Evolutionary conservation across 441 rosid species (phyloP).

Genomic region (Geranium incanum): DNA sequence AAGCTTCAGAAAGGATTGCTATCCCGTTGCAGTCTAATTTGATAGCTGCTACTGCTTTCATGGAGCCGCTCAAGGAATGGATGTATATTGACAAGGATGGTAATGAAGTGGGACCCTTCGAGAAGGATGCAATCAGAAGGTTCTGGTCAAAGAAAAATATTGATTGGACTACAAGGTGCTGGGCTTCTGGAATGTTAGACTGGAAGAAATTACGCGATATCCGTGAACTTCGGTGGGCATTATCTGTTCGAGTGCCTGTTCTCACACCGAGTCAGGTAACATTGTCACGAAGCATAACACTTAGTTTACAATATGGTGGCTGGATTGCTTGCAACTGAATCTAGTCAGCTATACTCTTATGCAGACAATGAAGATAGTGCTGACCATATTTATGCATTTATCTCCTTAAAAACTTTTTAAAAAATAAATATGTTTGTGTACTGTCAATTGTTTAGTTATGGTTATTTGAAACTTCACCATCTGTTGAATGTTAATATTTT

Average conservation of each 20-base stretch:
- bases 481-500: background rate
- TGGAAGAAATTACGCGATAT: slow-evolving; percentile 97
- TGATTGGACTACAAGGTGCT: slow-evolving; percentile 86
- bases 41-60: slow-evolving; percentile 96
- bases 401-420: background rate
- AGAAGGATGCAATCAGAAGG: slow-evolving; percentile 94
- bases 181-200: slow-evolving; percentile 95
- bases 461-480: background rate
- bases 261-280: slow-evolving; percentile 90
- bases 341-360: background rate
- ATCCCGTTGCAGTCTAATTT: slow-evolving; percentile 96
- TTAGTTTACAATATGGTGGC: slow-evolving; percentile 16
- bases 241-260: slow-evolving; percentile 87
- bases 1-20: slow-evolving; percentile 93
- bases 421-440: too few relatives aligned
- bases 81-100: slow-evolving; percentile 78
- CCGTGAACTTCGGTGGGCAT: slow-evolving; percentile 99
- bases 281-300: slow-evolving; percentile 17
- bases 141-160: slow-evolving; percentile 92
- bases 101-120: slow-evolving; percentile 78
- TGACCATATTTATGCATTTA: background rate
- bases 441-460: too few relatives aligned
- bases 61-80: slow-evolving; percentile 99
- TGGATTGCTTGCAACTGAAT: slow-evolving; percentile 11
- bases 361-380: background rate